A percentile compares a stretch with the other conserved stretches of the same genome.
Evolutionary conservation across 208 protist genomes (phyloP).

Genomic region (Ichthyophonus hoferi): DNA sequence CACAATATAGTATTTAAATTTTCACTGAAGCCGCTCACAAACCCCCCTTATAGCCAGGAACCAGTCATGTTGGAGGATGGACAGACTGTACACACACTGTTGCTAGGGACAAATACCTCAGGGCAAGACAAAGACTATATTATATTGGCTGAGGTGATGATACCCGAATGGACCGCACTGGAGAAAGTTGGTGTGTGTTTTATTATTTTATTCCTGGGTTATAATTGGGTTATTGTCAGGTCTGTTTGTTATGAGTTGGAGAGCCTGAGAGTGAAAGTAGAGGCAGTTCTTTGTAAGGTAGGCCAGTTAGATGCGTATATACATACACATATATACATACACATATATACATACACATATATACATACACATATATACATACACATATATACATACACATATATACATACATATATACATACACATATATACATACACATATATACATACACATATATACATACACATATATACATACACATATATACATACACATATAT

Average conservation of each 20-base stretch:
- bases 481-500: not conserved
- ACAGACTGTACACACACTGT: conserved; percentile 48
- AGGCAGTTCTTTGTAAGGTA: no score
- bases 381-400: not conserved
- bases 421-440: not conserved
- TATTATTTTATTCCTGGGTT: conserved; percentile 76
- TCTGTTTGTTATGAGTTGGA: conserved; percentile 48
- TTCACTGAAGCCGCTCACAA: no score
- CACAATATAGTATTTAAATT: no score
- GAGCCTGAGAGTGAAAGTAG: not conserved
- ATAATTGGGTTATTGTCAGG: conserved; percentile 62
- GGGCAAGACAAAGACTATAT: conserved; percentile 79
- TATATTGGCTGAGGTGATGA: conserved; percentile 70
- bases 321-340: not conserved
- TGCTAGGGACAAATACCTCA: conserved; percentile 83
- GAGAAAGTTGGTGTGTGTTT: not conserved
- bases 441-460: not conserved
- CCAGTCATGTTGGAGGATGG: no score
- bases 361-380: not conserved
- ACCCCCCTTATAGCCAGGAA: no score
- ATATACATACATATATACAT: not conserved
- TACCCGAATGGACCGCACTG: conserved; percentile 63
- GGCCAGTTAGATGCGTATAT: not conserved
- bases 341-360: not conserved
- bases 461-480: conserved; percentile 1